Evolutionary conservation across 495 filamentous ascomycete species (phyloP).

Genomic region (Pyronema omphalodes): DNA sequence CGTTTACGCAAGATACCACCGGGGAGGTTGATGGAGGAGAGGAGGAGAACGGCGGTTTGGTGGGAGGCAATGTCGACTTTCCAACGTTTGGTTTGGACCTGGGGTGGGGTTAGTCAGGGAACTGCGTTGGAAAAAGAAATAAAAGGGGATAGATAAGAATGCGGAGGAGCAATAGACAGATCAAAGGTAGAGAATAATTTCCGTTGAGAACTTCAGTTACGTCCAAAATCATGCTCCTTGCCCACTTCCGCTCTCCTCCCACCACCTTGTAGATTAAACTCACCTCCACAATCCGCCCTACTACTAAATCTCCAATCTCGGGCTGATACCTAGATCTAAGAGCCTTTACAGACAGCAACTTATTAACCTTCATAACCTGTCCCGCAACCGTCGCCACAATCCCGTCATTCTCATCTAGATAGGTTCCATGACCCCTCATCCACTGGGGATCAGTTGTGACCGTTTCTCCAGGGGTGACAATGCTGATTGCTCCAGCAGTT

Average conservation of each 20-base stretch:
- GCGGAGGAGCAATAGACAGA: too few species aligned
- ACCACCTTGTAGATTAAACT: neutral
- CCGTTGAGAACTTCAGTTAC: neutral
- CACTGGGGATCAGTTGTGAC: constrained; percentile 86
- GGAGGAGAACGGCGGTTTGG: constrained; percentile 60
- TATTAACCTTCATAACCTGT: constrained; percentile 79
- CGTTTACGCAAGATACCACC: constrained; percentile 80
- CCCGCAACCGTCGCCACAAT: constrained; percentile 81
- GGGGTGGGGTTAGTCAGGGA: neutral
- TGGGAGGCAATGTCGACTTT: constrained; percentile 79
- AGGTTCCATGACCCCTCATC: constrained; percentile 52
- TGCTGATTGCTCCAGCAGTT: constrained; percentile 30
- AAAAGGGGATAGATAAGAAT: too few species aligned
- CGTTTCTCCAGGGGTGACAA: constrained; percentile 77
- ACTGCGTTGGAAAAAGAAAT: neutral
- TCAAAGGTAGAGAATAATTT: neutral
- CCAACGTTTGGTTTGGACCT: constrained; percentile 75
- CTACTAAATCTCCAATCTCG: constrained; percentile 86
- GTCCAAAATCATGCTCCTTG: neutral
- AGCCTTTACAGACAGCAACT: constrained; percentile 74
- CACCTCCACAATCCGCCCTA: constrained; percentile 70
- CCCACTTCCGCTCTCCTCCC: too few species aligned
- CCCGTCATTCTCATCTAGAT: constrained; percentile 25
- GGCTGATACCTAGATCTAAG: constrained; percentile 86
- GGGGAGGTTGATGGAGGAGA: constrained; percentile 81